These are phyloP conservation scores for Trichophyton simii DNA, from an alignment of 2,329 filamentous ascomycete species.

Conservation along the genomic window DNA sequence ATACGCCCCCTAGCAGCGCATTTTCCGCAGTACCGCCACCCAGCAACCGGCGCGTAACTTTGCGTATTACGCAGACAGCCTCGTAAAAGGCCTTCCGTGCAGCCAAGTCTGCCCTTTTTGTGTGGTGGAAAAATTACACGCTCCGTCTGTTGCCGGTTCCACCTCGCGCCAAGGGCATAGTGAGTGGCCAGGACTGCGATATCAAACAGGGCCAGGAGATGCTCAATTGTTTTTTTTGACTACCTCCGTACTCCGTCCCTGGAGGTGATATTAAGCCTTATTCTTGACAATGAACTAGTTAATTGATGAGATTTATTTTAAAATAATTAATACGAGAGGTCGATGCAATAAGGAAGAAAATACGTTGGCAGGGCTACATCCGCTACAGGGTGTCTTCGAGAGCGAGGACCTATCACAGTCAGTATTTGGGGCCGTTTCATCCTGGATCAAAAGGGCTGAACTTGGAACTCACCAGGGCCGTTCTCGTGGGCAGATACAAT, in stretches of 20 bases:
- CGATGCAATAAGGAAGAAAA: neutral
- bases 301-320: too few relatives aligned
- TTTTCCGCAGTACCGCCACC: neutral
- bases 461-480: constrained; percentile 55
- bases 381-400: constrained; percentile 28
- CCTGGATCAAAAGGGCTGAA: neutral
- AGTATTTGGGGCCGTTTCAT: neutral
- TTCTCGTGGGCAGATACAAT: constrained; percentile 75
- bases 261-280: too few relatives aligned
- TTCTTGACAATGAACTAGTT: too few relatives aligned
- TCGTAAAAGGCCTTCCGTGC: neutral
- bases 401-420: constrained; percentile 39
- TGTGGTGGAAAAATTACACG: constrained; percentile 8
- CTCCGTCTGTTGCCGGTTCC: constrained; percentile 3
- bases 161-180: neutral
- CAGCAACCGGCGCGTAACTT: neutral
- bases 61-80: neutral
- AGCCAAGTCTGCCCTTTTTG: neutral
- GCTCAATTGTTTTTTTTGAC: neutral
- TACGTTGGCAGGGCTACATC: neutral
- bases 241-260: too few relatives aligned
- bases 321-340: too few relatives aligned
- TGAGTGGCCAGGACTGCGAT: neutral
- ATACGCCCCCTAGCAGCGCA: neutral
- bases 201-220: neutral